Evolutionary conservation across 2,329 filamentous ascomycete species (phyloP).

Genomic region (Clonostachys sp.): DNA sequence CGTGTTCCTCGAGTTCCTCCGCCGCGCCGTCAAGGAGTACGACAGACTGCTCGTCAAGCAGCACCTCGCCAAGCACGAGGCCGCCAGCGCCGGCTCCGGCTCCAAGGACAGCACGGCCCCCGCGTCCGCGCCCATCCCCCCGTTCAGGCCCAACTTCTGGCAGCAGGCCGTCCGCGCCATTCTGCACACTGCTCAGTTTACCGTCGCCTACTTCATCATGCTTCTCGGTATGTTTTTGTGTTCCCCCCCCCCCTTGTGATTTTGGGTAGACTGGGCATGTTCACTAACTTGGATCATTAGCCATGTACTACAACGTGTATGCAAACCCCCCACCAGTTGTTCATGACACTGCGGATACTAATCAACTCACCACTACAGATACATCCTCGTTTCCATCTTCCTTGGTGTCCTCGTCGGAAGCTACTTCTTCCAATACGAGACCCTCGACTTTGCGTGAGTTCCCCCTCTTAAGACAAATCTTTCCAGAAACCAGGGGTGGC

Average conservation of each 20-base stretch:
- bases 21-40: constrained; percentile 67
- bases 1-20: constrained; percentile 66
- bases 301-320: constrained; percentile 56
- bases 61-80: constrained; percentile 25
- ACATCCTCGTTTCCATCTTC: constrained; percentile 77
- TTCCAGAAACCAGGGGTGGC: background rate
- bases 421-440: constrained; percentile 72
- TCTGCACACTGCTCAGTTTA: constrained; percentile 68
- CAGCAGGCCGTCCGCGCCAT: constrained; percentile 65
- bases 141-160: constrained; percentile 51
- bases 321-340: no score
- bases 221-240: constrained; percentile 29
- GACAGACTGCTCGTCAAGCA: constrained; percentile 60
- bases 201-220: constrained; percentile 77
- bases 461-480: background rate
- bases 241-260: background rate
- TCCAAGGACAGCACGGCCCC: background rate
- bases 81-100: background rate
- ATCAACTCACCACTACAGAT: constrained; percentile 21
- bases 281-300: constrained; percentile 17
- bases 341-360: no score
- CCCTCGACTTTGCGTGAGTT: constrained; percentile 23
- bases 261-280: no score
- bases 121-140: constrained; percentile 11
- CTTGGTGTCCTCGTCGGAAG: constrained; percentile 70